Evolutionary conservation across 805 yeast species (phyloP).

Genomic region (Groenewaldozyma salmanticensis): DNA sequence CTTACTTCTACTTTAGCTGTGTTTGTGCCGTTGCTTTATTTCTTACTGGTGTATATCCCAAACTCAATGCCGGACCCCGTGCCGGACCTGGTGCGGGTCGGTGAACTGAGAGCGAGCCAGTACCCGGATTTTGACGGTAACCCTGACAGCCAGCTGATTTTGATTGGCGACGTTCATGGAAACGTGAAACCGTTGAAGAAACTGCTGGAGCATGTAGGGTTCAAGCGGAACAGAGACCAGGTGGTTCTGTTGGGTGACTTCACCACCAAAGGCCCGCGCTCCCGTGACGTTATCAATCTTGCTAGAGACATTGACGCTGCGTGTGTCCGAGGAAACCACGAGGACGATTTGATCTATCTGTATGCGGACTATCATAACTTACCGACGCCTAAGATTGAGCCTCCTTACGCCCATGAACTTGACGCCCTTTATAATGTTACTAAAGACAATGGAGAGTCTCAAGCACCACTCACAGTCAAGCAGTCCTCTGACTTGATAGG

Average conservation of each 20-base stretch:
- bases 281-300: slow-evolving; percentile 56
- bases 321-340: slow-evolving; percentile 88
- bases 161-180: slow-evolving; percentile 89
- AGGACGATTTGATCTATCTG: slow-evolving; percentile 54
- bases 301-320: slow-evolving; percentile 50
- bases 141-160: slow-evolving; percentile 38
- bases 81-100: slow-evolving; percentile 15
- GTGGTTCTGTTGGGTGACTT: slow-evolving; percentile 77
- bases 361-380: slow-evolving; percentile 54
- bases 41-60: slow-evolving; percentile 13
- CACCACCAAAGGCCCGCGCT: slow-evolving; percentile 73
- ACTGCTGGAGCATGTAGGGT: slow-evolving; percentile 42
- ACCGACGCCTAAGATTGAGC: slow-evolving; percentile 15
- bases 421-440: not conserved
- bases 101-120: slow-evolving; percentile 5
- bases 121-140: slow-evolving; percentile 7
- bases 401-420: not conserved
- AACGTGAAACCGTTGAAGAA: slow-evolving; percentile 44
- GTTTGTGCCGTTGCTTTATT: slow-evolving; percentile 9
- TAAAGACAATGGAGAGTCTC: not conserved
- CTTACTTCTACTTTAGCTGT: not conserved
- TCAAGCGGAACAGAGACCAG: slow-evolving; percentile 36
- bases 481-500: not conserved
- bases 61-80: slow-evolving; percentile 10
- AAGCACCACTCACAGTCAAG: not conserved